Percentiles rank a stretch among this genome's conserved stretches.
These are phyloP conservation scores for Volvox africanus DNA, from an alignment of 139 green algal genomes.

Conservation along the genomic window DNA sequence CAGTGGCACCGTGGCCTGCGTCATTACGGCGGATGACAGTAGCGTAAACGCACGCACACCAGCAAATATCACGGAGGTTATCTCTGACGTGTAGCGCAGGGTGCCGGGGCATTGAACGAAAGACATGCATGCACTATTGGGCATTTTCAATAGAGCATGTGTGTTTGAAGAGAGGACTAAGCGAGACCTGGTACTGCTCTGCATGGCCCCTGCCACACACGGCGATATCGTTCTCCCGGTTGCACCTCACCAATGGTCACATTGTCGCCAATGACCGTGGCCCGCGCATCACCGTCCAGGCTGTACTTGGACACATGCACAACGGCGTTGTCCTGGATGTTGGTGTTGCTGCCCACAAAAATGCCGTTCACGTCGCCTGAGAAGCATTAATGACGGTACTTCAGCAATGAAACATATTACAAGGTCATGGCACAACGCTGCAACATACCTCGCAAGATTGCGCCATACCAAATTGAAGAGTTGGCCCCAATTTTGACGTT, in stretches of 20 bases:
- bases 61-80: no score
- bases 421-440: no score
- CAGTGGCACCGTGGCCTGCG: conserved; percentile 78
- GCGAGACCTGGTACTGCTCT: no score
- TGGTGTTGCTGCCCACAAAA: conserved; percentile 84
- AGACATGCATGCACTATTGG: no score
- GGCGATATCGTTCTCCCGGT: not conserved
- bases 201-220: no score
- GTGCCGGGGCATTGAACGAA: no score
- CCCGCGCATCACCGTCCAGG: conserved; percentile 59
- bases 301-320: conserved; percentile 91
- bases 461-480: conserved; percentile 92
- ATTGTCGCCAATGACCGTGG: conserved; percentile 84
- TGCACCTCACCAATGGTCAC: conserved; percentile 68
- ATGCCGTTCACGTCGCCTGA: conserved; percentile 95
- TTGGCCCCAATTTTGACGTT: conserved; percentile 88
- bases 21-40: no score
- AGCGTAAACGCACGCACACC: no score
- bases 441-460: conserved; percentile 85
- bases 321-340: conserved; percentile 92
- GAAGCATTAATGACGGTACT: not conserved
- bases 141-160: no score
- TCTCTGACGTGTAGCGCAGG: no score
- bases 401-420: not conserved
- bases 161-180: no score